Percentiles rank a stretch among this genome's conserved stretches.
These are phyloP conservation scores for Rhodotorula sp. DNA, from an alignment of 1,284 basidiomycete species.

Conservation along the genomic window DNA sequence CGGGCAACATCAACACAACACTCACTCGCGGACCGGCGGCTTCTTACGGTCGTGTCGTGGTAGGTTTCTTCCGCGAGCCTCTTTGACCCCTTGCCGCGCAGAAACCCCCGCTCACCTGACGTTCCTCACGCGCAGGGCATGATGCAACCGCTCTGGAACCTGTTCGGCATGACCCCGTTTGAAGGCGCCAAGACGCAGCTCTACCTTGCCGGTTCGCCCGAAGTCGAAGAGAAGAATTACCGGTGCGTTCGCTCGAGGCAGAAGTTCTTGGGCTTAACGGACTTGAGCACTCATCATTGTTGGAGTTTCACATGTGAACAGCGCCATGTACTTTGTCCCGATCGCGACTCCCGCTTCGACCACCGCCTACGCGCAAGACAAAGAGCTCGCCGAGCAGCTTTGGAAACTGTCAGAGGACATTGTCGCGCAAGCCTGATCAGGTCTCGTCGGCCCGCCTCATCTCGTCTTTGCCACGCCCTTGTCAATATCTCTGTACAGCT, in stretches of 20 bases:
- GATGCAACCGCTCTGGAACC: neutral
- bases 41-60: constrained; percentile 22
- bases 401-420: constrained; percentile 38
- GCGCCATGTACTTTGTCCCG: constrained; percentile 45
- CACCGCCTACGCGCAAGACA: constrained; percentile 22
- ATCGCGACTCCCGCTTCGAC: constrained; percentile 35
- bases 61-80: neutral
- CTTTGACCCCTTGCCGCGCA: neutral
- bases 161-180: constrained; percentile 29
- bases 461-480: neutral
- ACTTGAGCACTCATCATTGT: no score
- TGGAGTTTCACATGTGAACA: no score
- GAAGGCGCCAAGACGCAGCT: constrained; percentile 47
- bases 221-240: constrained; percentile 40
- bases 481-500: neutral
- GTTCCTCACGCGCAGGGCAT: neutral
- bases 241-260: constrained; percentile 3
- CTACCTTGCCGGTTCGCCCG: constrained; percentile 46
- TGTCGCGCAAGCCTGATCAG: constrained; percentile 5
- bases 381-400: constrained; percentile 26
- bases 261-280: neutral
- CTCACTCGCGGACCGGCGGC: constrained; percentile 37
- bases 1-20: constrained; percentile 34
- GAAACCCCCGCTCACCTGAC: no score
- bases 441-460: no score